These are phyloP conservation scores for Bruguiera gymnorhiza DNA, from an alignment of 345 rosid species.

Conservation along the genomic window DNA sequence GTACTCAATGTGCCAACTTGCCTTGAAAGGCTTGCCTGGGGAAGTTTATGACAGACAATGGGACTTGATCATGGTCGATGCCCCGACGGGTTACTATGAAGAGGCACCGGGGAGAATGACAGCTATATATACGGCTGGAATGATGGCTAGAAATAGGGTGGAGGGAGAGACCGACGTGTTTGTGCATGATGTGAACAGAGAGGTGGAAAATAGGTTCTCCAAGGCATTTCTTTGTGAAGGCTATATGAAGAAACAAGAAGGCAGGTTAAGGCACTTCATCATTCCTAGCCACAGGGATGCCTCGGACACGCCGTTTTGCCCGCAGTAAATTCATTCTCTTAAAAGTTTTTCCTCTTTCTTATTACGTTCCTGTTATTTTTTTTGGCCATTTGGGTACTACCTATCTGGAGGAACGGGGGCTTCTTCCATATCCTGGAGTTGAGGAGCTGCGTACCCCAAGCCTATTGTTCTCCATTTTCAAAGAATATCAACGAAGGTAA, in stretches of 20 bases:
- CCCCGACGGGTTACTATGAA: no score
- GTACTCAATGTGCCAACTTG: slow-evolving; percentile 78
- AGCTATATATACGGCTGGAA: slow-evolving; percentile 53
- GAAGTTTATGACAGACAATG: slow-evolving; percentile 55
- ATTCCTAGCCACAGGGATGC: slow-evolving; percentile 73
- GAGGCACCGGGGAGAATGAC: no score
- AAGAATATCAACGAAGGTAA: no score
- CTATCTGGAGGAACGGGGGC: no score
- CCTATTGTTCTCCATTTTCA: no score
- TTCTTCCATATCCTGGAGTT: no score
- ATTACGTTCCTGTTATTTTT: background rate
- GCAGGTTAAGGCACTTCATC: slow-evolving; percentile 75
- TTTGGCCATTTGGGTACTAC: background rate
- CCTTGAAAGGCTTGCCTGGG: slow-evolving; percentile 70
- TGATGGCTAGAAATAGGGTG: slow-evolving; percentile 77
- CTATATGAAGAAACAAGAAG: slow-evolving; percentile 72
- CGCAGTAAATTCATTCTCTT: slow-evolving; percentile 24
- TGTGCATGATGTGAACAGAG: slow-evolving; percentile 85
- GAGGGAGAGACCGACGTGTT: slow-evolving; percentile 78
- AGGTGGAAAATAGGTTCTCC: slow-evolving; percentile 72
- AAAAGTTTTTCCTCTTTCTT: no score
- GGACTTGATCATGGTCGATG: no score
- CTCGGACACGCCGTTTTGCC: slow-evolving; percentile 57
- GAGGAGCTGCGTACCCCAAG: no score
- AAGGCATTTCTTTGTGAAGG: slow-evolving; percentile 78